Conservation (phyloP, 257 asterid genomes). For the Salvia splendens region DNA sequence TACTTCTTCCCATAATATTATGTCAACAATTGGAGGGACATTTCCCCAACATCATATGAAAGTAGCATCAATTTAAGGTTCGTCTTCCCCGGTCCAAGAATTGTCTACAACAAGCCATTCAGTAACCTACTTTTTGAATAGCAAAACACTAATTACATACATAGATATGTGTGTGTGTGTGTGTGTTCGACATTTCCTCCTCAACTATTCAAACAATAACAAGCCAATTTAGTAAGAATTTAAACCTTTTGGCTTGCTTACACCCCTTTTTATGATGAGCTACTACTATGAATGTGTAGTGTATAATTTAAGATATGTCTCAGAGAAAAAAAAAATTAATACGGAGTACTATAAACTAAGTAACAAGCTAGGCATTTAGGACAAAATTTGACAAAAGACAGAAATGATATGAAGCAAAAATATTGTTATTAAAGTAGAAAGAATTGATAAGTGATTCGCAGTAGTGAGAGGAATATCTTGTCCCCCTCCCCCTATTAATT, state of each 20-base stretch:
- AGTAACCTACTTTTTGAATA: background rate
- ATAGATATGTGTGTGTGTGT: background rate
- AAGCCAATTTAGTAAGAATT: too few species aligned
- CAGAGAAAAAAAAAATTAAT: too few species aligned
- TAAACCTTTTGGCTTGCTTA: too few species aligned
- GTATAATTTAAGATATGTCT: too few species aligned
- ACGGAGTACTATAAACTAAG: too few species aligned
- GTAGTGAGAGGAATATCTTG: conserved; percentile 31
- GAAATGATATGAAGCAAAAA: too few species aligned
- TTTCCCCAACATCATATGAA: background rate
- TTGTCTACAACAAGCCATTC: background rate
- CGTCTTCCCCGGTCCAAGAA: background rate
- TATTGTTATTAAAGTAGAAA: background rate
- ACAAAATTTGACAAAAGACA: background rate
- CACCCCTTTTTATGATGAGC: too few species aligned
- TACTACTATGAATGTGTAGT: too few species aligned
- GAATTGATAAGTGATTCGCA: conserved; percentile 30
- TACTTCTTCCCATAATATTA: background rate
- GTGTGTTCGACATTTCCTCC: background rate
- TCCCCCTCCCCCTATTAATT: conserved; percentile 16
- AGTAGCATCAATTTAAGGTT: background rate
- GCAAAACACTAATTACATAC: background rate
- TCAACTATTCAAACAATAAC: background rate
- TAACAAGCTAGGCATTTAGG: background rate
- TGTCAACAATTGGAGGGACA: background rate